Percentiles rank a stretch among this genome's conserved stretches.
Evolutionary conservation across 202 grass and related monocot species (phyloP).

Genomic region (Hordeum pubiflorum): DNA sequence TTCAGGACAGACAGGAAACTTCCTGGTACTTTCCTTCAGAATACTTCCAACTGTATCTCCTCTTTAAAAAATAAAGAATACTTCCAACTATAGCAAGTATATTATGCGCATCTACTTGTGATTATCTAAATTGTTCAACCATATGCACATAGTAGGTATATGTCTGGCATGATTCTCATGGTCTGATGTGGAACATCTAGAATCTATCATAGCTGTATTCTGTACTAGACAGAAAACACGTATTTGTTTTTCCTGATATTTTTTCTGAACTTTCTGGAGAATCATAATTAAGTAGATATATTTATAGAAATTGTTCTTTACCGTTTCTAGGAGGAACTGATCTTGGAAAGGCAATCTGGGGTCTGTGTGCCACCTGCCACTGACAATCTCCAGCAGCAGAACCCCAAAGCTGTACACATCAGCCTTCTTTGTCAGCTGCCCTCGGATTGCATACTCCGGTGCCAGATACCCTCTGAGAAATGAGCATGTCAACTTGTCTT

Average conservation of each 20-base stretch:
- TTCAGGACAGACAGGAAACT: background rate
- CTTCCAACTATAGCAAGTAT: background rate
- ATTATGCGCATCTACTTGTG: background rate
- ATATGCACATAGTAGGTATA: background rate
- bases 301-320: constrained; percentile 9
- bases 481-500: background rate
- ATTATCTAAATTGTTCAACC: background rate
- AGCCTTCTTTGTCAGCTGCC: constrained; percentile 75
- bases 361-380: constrained; percentile 66
- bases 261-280: constrained; percentile 11
- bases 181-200: background rate
- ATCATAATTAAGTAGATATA: background rate
- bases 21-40: constrained; percentile 14
- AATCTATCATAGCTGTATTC: background rate
- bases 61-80: no score
- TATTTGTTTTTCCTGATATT: background rate
- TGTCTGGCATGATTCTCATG: constrained; percentile 6
- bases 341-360: constrained; percentile 48
- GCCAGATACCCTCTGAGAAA: constrained; percentile 67
- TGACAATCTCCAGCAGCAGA: constrained; percentile 77
- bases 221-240: background rate
- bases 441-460: constrained; percentile 80
- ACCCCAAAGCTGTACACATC: constrained; percentile 91
- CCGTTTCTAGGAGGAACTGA: constrained; percentile 84
- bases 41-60: background rate